Evolutionary conservation across 805 yeast species (phyloP).

Genomic region (Debaryomyces tyrocola): DNA sequence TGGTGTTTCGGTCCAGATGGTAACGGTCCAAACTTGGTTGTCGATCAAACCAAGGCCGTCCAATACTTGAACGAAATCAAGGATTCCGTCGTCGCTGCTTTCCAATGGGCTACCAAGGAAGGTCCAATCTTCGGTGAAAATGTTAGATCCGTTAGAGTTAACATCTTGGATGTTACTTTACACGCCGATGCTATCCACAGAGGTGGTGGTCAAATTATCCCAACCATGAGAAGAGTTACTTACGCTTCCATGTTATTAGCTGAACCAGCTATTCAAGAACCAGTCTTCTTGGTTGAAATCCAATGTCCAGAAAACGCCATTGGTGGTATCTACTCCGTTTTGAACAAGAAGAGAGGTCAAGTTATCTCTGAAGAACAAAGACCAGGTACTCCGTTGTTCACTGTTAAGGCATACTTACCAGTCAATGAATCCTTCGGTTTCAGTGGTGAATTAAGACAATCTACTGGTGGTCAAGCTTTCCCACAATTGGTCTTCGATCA

Average conservation of each 20-base stretch:
- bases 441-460: conserved; percentile 99
- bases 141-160: conserved; percentile 94
- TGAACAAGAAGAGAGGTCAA: conserved; percentile 99
- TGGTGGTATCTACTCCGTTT: conserved; percentile 99
- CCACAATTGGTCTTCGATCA: conserved; percentile 99
- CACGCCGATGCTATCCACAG: conserved; percentile 99
- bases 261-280: conserved; percentile 98
- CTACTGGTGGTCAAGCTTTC: conserved; percentile 99
- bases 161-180: conserved; percentile 97
- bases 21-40: conserved; percentile 96
- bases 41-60: conserved; percentile 99
- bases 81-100: conserved; percentile 99
- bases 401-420: conserved; percentile 99
- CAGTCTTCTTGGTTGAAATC: conserved; percentile 98
- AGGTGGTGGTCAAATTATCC: conserved; percentile 99
- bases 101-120: conserved; percentile 99
- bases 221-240: conserved; percentile 99
- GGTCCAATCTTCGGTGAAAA: conserved; percentile 98
- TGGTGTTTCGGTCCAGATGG: conserved; percentile 99
- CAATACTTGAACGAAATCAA: conserved; percentile 98
- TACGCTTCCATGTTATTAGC: conserved; percentile 98
- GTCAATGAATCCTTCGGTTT: conserved; percentile 99
- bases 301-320: conserved; percentile 99
- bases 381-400: conserved; percentile 99
- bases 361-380: conserved; percentile 99